phyloP scores from a whole-genome alignment of 257 asterid genomes.

The Paraleonurus japonicus region DNA sequence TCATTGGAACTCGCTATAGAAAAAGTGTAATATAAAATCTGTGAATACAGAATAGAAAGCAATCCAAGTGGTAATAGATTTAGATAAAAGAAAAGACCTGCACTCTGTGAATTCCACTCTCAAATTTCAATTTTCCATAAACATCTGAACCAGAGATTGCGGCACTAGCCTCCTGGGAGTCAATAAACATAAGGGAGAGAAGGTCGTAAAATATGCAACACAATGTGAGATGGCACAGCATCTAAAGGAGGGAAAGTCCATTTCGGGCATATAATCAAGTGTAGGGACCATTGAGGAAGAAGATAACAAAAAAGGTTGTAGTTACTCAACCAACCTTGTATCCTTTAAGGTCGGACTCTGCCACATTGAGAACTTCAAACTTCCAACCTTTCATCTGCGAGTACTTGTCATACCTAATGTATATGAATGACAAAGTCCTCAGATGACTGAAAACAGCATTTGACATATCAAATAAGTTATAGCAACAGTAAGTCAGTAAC shows the following conservation, averaged over 20 bases:
- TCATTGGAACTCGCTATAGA: constrained; percentile 87
- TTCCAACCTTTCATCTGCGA: constrained; percentile 80
- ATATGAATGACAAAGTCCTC: constrained; percentile 17
- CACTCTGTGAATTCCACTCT: constrained; percentile 97
- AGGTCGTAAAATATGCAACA: constrained; percentile 19
- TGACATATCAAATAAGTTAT: constrained; percentile 1
- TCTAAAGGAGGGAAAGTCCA: not conserved
- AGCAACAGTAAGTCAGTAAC: constrained; percentile 16
- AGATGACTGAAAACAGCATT: constrained; percentile 19
- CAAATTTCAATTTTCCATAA: constrained; percentile 91
- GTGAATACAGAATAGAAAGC: constrained; percentile 12
- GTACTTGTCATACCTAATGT: constrained; percentile 82
- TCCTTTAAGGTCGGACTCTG: constrained; percentile 84
- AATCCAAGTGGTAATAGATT: constrained; percentile 12
- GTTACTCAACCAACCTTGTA: constrained; percentile 60
- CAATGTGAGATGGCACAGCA: not conserved
- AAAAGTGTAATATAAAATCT: constrained; percentile 26
- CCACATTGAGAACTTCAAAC: constrained; percentile 73
- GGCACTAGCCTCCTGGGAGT: constrained; percentile 87
- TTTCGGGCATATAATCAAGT: not conserved
- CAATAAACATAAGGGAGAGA: constrained; percentile 17
- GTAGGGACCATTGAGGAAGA: not conserved
- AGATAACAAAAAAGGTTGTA: not conserved
- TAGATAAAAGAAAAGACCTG: constrained; percentile 51
- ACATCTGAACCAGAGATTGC: constrained; percentile 87